phyloP scores from a whole-genome alignment of 768 basidiomycete species.

The Pleurotus eryngii region DNA sequence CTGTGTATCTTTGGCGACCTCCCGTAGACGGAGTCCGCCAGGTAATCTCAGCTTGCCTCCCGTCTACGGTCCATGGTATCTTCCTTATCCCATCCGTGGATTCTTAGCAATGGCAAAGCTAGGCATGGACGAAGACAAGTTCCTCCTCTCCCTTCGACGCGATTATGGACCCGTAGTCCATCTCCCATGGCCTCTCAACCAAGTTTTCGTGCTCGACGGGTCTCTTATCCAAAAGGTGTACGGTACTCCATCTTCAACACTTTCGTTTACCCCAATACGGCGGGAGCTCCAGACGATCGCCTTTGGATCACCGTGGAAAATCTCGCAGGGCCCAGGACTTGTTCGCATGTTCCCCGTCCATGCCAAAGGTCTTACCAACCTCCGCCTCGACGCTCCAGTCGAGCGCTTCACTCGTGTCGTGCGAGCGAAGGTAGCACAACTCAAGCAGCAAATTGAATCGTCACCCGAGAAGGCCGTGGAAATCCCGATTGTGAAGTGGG shows the following conservation, averaged over 20 bases:
- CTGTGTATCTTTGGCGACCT: background rate
- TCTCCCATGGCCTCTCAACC: slow-evolving; percentile 5
- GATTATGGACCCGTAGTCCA: background rate
- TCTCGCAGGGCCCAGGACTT: background rate
- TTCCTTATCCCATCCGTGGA: background rate
- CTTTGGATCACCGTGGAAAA: background rate
- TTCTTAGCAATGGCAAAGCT: slow-evolving; percentile 1
- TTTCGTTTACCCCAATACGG: background rate
- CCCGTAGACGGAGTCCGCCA: background rate
- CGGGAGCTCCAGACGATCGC: background rate
- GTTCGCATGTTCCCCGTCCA: background rate
- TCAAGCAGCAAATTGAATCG: slow-evolving; percentile 1
- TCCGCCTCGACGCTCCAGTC: background rate
- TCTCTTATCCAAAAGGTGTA: slow-evolving; percentile 5
- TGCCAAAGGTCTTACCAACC: slow-evolving; percentile 3
- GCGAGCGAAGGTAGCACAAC: background rate
- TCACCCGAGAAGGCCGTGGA: background rate
- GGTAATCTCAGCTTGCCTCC: background rate
- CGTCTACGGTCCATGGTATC: slow-evolving; percentile 8
- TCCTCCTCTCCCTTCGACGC: background rate
- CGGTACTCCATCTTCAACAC: background rate
- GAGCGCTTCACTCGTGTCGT: background rate
- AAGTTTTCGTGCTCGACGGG: slow-evolving; percentile 6
- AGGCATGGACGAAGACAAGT: slow-evolving; percentile 4
- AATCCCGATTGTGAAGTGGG: background rate